Evolutionary conservation across 2,329 filamentous ascomycete genomes (phyloP).

Genomic region (Arthrobotrys musiformis): DNA sequence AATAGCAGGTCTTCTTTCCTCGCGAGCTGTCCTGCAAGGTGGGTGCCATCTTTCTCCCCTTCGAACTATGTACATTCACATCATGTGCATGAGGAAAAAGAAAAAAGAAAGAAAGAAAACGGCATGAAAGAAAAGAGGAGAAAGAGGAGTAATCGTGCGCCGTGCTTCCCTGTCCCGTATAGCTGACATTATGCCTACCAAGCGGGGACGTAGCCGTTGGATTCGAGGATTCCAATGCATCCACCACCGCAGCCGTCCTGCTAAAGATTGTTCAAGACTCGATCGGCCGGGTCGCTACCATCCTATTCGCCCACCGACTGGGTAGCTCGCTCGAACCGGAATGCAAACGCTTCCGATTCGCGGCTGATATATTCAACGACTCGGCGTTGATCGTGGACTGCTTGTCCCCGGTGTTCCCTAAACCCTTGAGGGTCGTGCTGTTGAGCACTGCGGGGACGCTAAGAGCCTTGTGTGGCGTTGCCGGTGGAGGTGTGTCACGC

Average conservation of each 20-base stretch:
- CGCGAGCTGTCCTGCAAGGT: constrained; percentile 82
- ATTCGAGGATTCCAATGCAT: constrained; percentile 81
- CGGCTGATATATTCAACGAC: constrained; percentile 90
- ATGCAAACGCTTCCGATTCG: constrained; percentile 87
- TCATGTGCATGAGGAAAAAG: constrained; percentile 6
- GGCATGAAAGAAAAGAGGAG: not conserved
- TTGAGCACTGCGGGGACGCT: constrained; percentile 72
- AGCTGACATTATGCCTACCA: constrained; percentile 23
- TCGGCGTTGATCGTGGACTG: constrained; percentile 86
- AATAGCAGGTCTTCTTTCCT: constrained; percentile 81
- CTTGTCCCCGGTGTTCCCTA: constrained; percentile 78
- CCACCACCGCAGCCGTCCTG: constrained; percentile 81
- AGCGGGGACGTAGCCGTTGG: constrained; percentile 71
- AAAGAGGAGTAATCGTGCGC: constrained; percentile 37
- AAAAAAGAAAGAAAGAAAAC: not conserved
- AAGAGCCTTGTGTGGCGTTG: constrained; percentile 82
- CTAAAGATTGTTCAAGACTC: constrained; percentile 85
- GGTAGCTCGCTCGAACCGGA: constrained; percentile 87
- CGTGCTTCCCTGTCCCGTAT: not conserved
- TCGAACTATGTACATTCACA: constrained; percentile 17
- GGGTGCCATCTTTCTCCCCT: constrained; percentile 60
- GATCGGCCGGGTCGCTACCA: constrained; percentile 83
- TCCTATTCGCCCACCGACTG: constrained; percentile 83
- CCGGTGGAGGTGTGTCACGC: constrained; percentile 70
- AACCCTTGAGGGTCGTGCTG: constrained; percentile 68